These are phyloP conservation scores for Hippophae rhamnoides DNA, from an alignment of 306 rosid species.

Conservation along the genomic window DNA sequence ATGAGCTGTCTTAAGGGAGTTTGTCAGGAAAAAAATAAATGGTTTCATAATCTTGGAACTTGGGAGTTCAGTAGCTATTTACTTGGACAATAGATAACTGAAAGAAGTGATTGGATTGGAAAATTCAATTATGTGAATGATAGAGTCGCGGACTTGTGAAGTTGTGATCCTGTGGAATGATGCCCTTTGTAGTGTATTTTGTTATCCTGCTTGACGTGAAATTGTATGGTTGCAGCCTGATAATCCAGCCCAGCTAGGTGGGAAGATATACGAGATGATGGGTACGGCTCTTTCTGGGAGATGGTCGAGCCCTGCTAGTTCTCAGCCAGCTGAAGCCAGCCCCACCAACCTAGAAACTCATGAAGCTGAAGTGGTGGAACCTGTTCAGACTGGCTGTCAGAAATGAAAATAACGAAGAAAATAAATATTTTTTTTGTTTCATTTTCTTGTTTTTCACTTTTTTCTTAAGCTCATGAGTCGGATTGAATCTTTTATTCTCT, in stretches of 20 bases:
- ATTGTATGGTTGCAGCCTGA: slow-evolving; percentile 65
- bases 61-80: no score
- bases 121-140: no score
- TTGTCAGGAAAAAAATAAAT: neutral
- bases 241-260: slow-evolving; percentile 91
- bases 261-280: slow-evolving; percentile 96
- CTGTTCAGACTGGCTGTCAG: slow-evolving; percentile 41
- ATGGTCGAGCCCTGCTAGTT: slow-evolving; percentile 44
- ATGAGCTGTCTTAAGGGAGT: neutral
- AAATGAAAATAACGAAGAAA: slow-evolving; percentile 32
- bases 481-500: no score
- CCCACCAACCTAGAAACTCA: slow-evolving; percentile 13
- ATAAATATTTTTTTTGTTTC: neutral
- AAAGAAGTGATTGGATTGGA: no score
- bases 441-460: neutral
- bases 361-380: slow-evolving; percentile 50
- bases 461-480: neutral
- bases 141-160: no score
- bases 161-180: no score
- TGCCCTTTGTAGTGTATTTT: no score
- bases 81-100: no score
- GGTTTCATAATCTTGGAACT: no score
- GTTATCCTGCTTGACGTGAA: neutral
- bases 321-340: slow-evolving; percentile 22
- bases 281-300: slow-evolving; percentile 66